A percentile compares a stretch with the other conserved stretches of the same genome.
Evolutionary conservation across 2,329 filamentous ascomycete species (phyloP).

Genomic region (Furcasterigmium sp.): DNA sequence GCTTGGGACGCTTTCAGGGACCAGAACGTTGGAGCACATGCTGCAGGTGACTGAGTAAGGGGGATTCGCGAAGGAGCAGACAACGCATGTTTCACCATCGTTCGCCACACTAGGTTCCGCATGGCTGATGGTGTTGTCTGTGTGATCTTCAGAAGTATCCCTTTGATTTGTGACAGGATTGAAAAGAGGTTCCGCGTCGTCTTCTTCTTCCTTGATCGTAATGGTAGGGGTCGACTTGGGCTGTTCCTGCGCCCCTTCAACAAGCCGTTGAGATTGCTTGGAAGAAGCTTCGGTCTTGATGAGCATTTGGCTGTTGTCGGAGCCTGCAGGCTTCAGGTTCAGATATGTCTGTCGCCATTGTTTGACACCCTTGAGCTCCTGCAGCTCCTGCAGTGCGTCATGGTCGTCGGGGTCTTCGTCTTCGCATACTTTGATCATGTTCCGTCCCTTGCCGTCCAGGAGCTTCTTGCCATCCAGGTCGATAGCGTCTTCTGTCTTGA

Average conservation of each 20-base stretch:
- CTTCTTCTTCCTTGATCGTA: slow-evolving; percentile 5
- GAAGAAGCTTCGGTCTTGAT: too few relatives aligned
- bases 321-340: too few relatives aligned
- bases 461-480: slow-evolving; percentile 62
- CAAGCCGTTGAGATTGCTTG: too few relatives aligned
- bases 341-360: slow-evolving; percentile 12
- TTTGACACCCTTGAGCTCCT: slow-evolving; percentile 51
- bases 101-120: too few relatives aligned
- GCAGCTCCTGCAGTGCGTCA: slow-evolving; percentile 56
- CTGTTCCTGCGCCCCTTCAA: too few relatives aligned
- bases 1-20: slow-evolving; percentile 42
- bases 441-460: slow-evolving; percentile 59
- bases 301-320: too few relatives aligned
- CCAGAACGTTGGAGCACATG: slow-evolving; percentile 67
- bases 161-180: too few relatives aligned
- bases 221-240: not conserved
- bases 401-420: slow-evolving; percentile 56
- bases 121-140: too few relatives aligned
- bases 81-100: slow-evolving; percentile 35
- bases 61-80: slow-evolving; percentile 66
- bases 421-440: slow-evolving; percentile 70
- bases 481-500: slow-evolving; percentile 45
- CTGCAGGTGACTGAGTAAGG: slow-evolving; percentile 51
- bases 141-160: too few relatives aligned
- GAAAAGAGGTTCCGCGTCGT: not conserved